Percentiles rank a stretch among this genome's conserved stretches.
These are phyloP conservation scores for Poa pratensis DNA, from an alignment of 176 grass and related monocot species.

Conservation along the genomic window DNA sequence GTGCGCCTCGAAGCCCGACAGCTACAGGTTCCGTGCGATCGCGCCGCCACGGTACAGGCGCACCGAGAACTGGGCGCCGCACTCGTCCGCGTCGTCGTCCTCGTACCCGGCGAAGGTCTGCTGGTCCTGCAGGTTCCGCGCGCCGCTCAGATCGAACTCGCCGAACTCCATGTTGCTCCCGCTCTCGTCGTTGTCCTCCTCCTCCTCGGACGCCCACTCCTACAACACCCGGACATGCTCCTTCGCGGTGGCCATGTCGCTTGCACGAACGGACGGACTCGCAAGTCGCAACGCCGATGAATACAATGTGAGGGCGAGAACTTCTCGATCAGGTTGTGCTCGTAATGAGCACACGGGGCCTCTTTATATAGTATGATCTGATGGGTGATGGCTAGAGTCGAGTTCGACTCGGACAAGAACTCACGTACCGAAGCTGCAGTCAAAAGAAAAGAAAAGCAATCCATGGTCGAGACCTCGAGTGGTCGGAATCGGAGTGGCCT, in stretches of 20 bases:
- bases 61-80: background rate
- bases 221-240: background rate
- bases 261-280: background rate
- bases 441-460: background rate
- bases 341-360: background rate
- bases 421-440: background rate
- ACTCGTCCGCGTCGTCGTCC: background rate
- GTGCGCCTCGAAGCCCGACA: constrained; percentile 25
- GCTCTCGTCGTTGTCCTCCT: background rate
- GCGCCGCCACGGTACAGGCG: constrained; percentile 18
- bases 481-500: background rate
- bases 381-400: too few species aligned
- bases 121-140: background rate
- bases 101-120: background rate
- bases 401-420: background rate
- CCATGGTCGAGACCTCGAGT: too few species aligned
- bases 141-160: background rate
- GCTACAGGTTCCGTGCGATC: background rate
- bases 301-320: background rate
- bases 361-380: background rate
- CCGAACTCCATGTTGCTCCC: constrained; percentile 39
- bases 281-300: background rate
- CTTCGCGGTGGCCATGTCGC: background rate
- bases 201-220: background rate
- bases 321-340: background rate